Evolutionary conservation across 2,329 filamentous ascomycete species (phyloP).

Genomic region (Fusarium oligoseptatum): DNA sequence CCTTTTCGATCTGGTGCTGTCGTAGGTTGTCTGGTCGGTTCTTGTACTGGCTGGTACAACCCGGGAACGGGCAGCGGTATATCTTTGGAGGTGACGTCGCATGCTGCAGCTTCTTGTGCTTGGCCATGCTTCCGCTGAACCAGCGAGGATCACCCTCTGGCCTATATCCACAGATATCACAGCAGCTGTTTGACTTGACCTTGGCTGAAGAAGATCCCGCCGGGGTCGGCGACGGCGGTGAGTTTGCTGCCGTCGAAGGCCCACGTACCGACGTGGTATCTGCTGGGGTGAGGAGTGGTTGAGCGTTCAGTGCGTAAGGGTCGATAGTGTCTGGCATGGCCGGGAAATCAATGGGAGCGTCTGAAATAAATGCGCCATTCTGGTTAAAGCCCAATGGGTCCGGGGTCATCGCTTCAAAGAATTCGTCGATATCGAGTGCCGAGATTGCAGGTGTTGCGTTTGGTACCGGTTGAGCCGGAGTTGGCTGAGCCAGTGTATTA

Average conservation of each 20-base stretch:
- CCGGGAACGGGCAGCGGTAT: conserved; percentile 66
- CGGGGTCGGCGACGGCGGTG: conserved; percentile 40
- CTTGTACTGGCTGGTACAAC: conserved; percentile 67
- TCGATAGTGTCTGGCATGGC: conserved; percentile 29
- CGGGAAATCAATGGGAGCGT: conserved; percentile 18
- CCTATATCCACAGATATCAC: conserved; percentile 67
- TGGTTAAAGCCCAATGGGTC: conserved; percentile 37
- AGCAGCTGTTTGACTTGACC: conserved; percentile 60
- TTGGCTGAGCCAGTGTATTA: conserved; percentile 1
- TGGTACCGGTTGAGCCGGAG: conserved; percentile 19
- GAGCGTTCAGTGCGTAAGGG: conserved; percentile 27
- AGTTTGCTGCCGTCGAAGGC: conserved; percentile 41
- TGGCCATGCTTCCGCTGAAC: conserved; percentile 71
- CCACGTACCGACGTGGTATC: conserved; percentile 35
- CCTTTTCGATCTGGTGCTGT: conserved; percentile 69
- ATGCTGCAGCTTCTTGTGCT: conserved; percentile 69
- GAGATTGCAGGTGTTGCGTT: conserved; percentile 14
- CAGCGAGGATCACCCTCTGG: conserved; percentile 69
- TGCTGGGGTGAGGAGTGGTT: conserved; percentile 41
- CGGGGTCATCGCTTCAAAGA: conserved; percentile 36
- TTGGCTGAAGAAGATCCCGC: conserved; percentile 45
- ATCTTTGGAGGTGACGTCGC: conserved; percentile 62
- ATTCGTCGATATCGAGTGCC: conserved; percentile 34
- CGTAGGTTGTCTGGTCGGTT: conserved; percentile 68
- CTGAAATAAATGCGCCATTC: conserved; percentile 28